Evolutionary conservation across 495 filamentous ascomycete species (phyloP), one percentile per base, ranked within the genome.

Genomic region (Penicillium fimorum): DNA sequence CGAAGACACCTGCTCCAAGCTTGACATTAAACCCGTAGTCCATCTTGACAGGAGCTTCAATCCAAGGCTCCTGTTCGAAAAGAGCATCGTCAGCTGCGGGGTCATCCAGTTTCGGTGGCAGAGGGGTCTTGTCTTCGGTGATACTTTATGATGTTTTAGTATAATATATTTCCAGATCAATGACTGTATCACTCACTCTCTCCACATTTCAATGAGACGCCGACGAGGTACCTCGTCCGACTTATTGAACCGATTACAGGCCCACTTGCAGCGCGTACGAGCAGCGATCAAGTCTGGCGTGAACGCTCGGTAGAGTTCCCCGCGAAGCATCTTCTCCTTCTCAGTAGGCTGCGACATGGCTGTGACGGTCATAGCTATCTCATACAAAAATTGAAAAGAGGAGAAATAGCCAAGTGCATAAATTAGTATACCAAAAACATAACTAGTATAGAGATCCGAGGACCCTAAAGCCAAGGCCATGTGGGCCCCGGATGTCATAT

Each of bases 11-110:
- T 20, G 80, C 67, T 22, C 87, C 89, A 22, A 92, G 58, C 49
- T 77, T 78, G 44, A 92, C 70, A 55, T 95, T 91, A 62, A 76
- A 83, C 2, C 91, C 91, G 58, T 94, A 92, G 67, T 95, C 91
- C 4, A 86, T 73, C 13, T 76, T 79, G 60, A 95, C 75, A 7
- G 90, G 89, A 0, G 82, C 70, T 55, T 90, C 85, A n/a, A 93
- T 74, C 79, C 80, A 91, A 4, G 89, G 82, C 12, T 88, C 81
- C 33, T 82, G 63, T 13, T 68, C 69, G 40, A 89, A 80, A 5
- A 83, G 77, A 15, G 65, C 76, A 25, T 85, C 83, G 58, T 92
- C 87, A 59, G 82, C 80, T 38, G 77, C 79, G 8, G 75, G 65
- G 10, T 79, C 79, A 10, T 79, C 62, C 0, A 76, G 75, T 13